Evolutionary conservation across 2,329 filamentous ascomycete genomes (phyloP).

Genomic region (Aspergillus sp.): DNA sequence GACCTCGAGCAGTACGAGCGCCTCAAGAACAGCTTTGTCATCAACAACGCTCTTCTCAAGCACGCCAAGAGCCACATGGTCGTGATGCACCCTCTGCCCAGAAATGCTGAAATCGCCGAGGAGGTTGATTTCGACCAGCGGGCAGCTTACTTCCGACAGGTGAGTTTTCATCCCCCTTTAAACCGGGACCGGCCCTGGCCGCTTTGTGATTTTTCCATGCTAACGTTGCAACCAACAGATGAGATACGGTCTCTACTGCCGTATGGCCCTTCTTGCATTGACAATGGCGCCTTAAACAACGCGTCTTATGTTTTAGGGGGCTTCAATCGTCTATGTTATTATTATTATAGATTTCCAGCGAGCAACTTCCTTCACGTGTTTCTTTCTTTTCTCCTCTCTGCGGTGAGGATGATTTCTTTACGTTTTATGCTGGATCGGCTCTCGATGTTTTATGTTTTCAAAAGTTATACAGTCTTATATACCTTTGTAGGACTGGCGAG

Average conservation of each 20-base stretch:
- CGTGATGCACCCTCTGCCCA: constrained; percentile 90
- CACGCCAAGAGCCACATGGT: constrained; percentile 91
- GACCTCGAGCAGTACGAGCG: constrained; percentile 76
- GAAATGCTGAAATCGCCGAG: constrained; percentile 89
- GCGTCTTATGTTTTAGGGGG: constrained; percentile 10
- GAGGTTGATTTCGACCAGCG: constrained; percentile 97
- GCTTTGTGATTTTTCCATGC: constrained; percentile 21
- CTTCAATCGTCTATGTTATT: constrained; percentile 14
- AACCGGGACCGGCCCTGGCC: neutral
- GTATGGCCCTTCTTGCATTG: constrained; percentile 94
- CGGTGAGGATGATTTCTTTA: constrained; percentile 6
- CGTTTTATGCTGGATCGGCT: constrained; percentile 19
- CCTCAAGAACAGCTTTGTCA: constrained; percentile 83
- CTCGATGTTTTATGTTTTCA: constrained; percentile 20
- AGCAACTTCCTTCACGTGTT: neutral
- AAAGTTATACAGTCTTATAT: constrained; percentile 34
- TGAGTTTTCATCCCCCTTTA: constrained; percentile 52
- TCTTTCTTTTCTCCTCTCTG: constrained; percentile 13
- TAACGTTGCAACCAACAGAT: constrained; percentile 63
- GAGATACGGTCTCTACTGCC: constrained; percentile 95
- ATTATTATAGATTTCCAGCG: constrained; percentile 17
- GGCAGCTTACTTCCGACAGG: constrained; percentile 98
- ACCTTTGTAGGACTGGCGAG: constrained; percentile 30
- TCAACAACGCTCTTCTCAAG: constrained; percentile 87
- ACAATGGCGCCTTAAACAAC: constrained; percentile 65